Evolutionary conservation across 108 stramenopile species (phyloP).

Genomic region (Cylindrotheca closterium): DNA sequence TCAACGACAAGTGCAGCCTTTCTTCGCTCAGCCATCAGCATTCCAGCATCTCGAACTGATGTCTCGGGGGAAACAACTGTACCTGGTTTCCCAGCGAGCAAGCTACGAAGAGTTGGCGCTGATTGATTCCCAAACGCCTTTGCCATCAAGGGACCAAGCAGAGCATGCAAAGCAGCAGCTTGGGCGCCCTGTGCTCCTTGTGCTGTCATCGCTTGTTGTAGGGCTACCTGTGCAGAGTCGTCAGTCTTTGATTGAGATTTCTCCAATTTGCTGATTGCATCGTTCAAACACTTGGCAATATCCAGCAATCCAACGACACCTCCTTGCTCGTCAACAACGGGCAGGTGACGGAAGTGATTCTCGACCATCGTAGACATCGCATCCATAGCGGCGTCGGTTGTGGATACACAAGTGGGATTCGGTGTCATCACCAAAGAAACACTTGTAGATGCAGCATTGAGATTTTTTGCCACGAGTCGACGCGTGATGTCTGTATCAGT

Average conservation of each 20-base stretch:
- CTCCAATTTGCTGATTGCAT: slow-evolving; percentile 90
- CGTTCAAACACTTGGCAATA: slow-evolving; percentile 94
- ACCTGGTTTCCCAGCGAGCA: slow-evolving; percentile 68
- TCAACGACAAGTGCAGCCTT: slow-evolving; percentile 88
- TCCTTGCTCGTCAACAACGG: slow-evolving; percentile 84
- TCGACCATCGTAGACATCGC: slow-evolving; percentile 94
- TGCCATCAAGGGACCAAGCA: slow-evolving; percentile 66
- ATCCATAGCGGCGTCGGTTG: slow-evolving; percentile 87
- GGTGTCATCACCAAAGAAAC: slow-evolving; percentile 84
- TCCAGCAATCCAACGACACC: slow-evolving; percentile 89
- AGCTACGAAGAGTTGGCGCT: slow-evolving; percentile 68
- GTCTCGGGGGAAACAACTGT: slow-evolving; percentile 63
- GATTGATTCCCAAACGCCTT: slow-evolving; percentile 73
- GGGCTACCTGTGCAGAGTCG: slow-evolving; percentile 61
- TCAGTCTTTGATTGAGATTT: slow-evolving; percentile 56
- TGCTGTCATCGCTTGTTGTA: slow-evolving; percentile 51
- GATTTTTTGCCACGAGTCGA: slow-evolving; percentile 71
- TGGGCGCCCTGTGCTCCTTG: slow-evolving; percentile 72
- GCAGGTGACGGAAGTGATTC: slow-evolving; percentile 92
- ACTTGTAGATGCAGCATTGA: slow-evolving; percentile 55
- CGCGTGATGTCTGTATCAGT: slow-evolving; percentile 84
- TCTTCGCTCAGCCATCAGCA: slow-evolving; percentile 75
- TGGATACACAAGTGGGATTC: slow-evolving; percentile 83
- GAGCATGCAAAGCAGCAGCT: slow-evolving; percentile 62
- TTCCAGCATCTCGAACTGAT: slow-evolving; percentile 68